Percentiles rank a stretch among this genome's conserved stretches.
Conservation (phyloP, 768 basidiomycete genomes). For the Heimioporus sp. region DNA sequence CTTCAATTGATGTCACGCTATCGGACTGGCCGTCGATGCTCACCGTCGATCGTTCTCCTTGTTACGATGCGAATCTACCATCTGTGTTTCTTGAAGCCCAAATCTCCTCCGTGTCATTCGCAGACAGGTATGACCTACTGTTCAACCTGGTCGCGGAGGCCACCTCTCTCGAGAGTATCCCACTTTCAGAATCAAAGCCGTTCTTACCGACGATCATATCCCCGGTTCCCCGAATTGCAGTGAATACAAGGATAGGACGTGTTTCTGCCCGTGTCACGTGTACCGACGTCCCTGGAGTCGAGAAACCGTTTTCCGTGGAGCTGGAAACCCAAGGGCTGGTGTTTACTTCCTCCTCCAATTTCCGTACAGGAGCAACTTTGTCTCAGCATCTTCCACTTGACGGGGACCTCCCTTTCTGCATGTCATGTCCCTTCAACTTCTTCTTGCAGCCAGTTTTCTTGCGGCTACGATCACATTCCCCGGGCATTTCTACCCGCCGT, state of each 20-base stretch:
- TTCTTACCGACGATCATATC: constrained; percentile 31
- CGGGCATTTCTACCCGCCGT: constrained; percentile 21
- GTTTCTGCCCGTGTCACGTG: constrained; percentile 53
- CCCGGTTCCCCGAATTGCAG: constrained; percentile 47
- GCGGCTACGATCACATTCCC: constrained; percentile 43
- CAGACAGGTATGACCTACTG: constrained; percentile 54
- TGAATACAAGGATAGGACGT: constrained; percentile 49
- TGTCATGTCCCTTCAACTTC: constrained; percentile 42
- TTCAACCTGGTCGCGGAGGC: constrained; percentile 33
- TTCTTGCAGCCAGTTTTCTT: constrained; percentile 52
- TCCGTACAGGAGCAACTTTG: constrained; percentile 27
- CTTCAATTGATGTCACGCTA: constrained; percentile 35
- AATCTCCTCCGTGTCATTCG: constrained; percentile 45
- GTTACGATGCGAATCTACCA: constrained; percentile 57
- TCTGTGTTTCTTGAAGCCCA: constrained; percentile 47
- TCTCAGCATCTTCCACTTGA: constrained; percentile 19
- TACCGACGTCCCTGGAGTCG: constrained; percentile 34
- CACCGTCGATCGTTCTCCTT: constrained; percentile 9
- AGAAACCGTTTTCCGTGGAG: constrained; percentile 52
- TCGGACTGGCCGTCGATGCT: constrained; percentile 65
- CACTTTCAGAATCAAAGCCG: constrained; percentile 2
- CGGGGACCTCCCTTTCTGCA: constrained; percentile 43
- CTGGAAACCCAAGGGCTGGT: constrained; percentile 54
- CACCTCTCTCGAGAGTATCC: constrained; percentile 14
- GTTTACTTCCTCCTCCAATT: constrained; percentile 42